Base-by-base conservation (phyloP, 805 yeast genomes). In the Candida maesae region DNA sequence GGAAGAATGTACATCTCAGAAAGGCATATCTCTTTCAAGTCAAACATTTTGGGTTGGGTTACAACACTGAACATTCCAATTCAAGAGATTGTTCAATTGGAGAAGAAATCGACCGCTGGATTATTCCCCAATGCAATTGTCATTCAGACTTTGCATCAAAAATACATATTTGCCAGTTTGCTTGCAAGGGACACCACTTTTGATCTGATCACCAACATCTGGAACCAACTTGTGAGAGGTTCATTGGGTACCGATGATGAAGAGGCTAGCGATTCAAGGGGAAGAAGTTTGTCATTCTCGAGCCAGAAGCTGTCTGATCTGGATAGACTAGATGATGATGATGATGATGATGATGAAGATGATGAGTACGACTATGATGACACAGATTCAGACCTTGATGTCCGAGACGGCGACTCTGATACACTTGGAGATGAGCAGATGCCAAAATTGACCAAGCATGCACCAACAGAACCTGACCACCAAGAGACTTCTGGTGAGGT, bases 41-140 rank as follows among this genome's bases (percentile, higher is more conserved):
- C 96, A 5, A 84, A 83, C 52, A 71, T 93, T 33, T 66, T 91
- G 30, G 96, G 96, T 2, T 89, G 96, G 95, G 84, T 88, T 7
- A 87, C 96, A 8, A 84, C 78, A 52, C 63, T 90, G 33, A 73
- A 79, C 3, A 74, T 93, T n/a, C 80, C 88, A 1, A 73, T 81
- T 49, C 79, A 75, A 36, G 96, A 89, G 42, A 78, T 93, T 31
- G 73, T 76, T 9, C 71, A 74, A 30, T 74, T 89, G 51, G 96
- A 91, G 56, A 86, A 87, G 61, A 83, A 79, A 48, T 71, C 79
- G 20, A 87, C 95, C 0, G 96, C 90, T 4, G 95, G 93, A 1
- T 67, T 91, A 11, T 88, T 91, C 55, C 95, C 95, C 24, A 91
- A 90, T 59, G 97, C 95, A 1, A 86, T 91, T 28, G 42, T 47